These are phyloP conservation scores for Cyberlindnera suaveolens DNA, from an alignment of 805 yeast genomes.

Conservation along the genomic window DNA sequence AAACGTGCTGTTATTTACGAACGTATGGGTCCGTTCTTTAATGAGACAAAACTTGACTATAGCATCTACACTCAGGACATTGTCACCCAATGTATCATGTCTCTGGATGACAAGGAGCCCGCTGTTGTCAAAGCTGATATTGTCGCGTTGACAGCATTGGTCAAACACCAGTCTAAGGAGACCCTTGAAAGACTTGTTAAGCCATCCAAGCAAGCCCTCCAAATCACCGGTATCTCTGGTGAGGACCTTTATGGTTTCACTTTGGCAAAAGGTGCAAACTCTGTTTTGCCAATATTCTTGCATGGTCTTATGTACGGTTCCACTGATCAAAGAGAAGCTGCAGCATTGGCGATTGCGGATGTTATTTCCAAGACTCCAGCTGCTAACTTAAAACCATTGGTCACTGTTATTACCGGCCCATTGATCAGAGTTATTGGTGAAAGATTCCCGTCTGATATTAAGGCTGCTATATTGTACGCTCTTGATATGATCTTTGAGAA, in stretches of 20 bases:
- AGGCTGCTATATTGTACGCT: constrained; percentile 88
- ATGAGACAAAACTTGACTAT: constrained; percentile 59
- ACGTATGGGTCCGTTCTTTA: constrained; percentile 69
- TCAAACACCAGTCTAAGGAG: constrained; percentile 69
- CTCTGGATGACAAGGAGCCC: constrained; percentile 64
- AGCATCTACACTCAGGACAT: constrained; percentile 69
- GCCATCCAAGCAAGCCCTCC: constrained; percentile 74
- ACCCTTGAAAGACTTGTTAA: constrained; percentile 68
- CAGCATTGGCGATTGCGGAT: constrained; percentile 88
- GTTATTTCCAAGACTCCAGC: constrained; percentile 82
- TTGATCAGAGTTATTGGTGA: constrained; percentile 97
- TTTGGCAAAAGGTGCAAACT: constrained; percentile 76
- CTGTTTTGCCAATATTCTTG: constrained; percentile 83
- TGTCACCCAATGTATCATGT: constrained; percentile 59
- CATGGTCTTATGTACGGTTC: constrained; percentile 96
- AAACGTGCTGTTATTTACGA: constrained; percentile 59
- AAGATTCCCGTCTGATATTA: constrained; percentile 83
- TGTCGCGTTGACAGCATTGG: constrained; percentile 57
- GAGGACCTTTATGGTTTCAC: constrained; percentile 68
- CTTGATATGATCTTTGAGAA: constrained; percentile 70
- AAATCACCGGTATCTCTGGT: constrained; percentile 53
- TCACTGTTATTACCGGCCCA: constrained; percentile 94
- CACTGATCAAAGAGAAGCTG: constrained; percentile 70
- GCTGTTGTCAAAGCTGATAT: constrained; percentile 60
- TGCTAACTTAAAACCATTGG: constrained; percentile 75